A percentile compares a stretch with the other conserved stretches of the same genome.
Evolutionary conservation across 1,284 basidiomycete species (phyloP).

Genomic region (Apiotrichum veenhuisii): DNA sequence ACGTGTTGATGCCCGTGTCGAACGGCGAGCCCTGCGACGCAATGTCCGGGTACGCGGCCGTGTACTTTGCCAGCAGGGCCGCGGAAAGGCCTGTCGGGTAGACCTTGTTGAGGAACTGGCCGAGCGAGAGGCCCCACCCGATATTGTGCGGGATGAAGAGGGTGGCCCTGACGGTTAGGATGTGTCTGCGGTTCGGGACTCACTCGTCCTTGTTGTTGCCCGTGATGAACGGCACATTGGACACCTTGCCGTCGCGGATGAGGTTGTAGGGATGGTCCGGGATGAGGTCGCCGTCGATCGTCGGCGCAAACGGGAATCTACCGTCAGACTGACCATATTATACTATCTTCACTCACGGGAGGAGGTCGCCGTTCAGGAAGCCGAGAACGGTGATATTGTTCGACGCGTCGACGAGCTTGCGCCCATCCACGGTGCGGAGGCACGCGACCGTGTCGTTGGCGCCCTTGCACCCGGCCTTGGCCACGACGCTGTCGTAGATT

Average conservation of each 20-base stretch:
- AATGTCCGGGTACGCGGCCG: slow-evolving; percentile 31
- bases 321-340: too few species aligned
- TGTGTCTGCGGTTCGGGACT: too few species aligned
- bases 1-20: slow-evolving; percentile 42
- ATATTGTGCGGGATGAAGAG: slow-evolving; percentile 21
- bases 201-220: slow-evolving; percentile 27
- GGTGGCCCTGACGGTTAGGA: too few species aligned
- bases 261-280: slow-evolving; percentile 18
- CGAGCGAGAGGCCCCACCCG: neutral
- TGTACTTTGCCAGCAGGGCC: slow-evolving; percentile 21
- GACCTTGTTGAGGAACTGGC: slow-evolving; percentile 9
- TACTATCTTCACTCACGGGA: too few species aligned
- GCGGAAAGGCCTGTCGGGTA: slow-evolving; percentile 18
- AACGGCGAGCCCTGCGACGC: slow-evolving; percentile 37
- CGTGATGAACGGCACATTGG: slow-evolving; percentile 29
- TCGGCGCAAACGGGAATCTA: too few species aligned
- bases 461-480: slow-evolving; percentile 21
- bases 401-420: too few species aligned
- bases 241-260: slow-evolving; percentile 17
- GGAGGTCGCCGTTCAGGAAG: too few species aligned
- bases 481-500: slow-evolving; percentile 35
- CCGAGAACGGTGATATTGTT: too few species aligned
- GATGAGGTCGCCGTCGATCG: slow-evolving; percentile 25
- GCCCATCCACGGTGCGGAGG: slow-evolving; percentile 30
- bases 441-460: slow-evolving; percentile 30